Conservation (phyloP, 176 grass and related monocot genomes). For the Musa acuminata region DNA sequence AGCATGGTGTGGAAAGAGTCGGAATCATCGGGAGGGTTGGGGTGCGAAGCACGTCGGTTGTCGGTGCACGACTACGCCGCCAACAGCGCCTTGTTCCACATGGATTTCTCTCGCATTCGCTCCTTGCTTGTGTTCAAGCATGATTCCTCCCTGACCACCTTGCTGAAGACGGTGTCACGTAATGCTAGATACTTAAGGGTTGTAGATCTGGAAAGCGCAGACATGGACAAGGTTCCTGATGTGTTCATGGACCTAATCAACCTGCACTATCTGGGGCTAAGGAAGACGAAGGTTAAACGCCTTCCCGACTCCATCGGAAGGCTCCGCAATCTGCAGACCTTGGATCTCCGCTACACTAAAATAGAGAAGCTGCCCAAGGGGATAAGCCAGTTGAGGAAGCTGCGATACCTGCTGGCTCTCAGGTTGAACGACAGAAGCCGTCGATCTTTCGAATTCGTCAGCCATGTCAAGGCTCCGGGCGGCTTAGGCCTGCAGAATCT, state of each 20-base stretch:
- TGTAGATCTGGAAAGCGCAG: conserved; percentile 12
- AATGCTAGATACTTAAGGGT: conserved; percentile 18
- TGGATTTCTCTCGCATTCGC: not conserved
- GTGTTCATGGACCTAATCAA: conserved; percentile 26
- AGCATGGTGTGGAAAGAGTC: conserved; percentile 9
- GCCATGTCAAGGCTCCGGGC: conserved; percentile 10
- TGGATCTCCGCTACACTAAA: conserved; percentile 20
- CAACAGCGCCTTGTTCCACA: not conserved
- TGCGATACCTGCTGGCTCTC: conserved; percentile 25
- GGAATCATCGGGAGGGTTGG: not conserved
- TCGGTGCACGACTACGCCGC: not conserved
- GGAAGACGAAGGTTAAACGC: conserved; percentile 19
- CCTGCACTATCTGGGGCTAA: conserved; percentile 31
- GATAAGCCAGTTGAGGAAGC: conserved; percentile 22
- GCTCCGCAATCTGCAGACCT: conserved; percentile 33
- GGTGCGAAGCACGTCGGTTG: conserved; percentile 1
- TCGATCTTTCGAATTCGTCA: conserved; percentile 13
- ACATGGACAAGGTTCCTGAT: conserved; percentile 27
- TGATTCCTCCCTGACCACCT: not conserved
- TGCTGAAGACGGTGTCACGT: not conserved
- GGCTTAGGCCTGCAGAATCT: conserved; percentile 22
- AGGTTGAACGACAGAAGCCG: not conserved
- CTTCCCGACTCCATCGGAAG: conserved; percentile 32
- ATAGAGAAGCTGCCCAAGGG: conserved; percentile 25
- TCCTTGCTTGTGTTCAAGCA: not conserved